phyloP scores from a whole-genome alignment of 306 rosid species.

The Cicer arietinum region DNA sequence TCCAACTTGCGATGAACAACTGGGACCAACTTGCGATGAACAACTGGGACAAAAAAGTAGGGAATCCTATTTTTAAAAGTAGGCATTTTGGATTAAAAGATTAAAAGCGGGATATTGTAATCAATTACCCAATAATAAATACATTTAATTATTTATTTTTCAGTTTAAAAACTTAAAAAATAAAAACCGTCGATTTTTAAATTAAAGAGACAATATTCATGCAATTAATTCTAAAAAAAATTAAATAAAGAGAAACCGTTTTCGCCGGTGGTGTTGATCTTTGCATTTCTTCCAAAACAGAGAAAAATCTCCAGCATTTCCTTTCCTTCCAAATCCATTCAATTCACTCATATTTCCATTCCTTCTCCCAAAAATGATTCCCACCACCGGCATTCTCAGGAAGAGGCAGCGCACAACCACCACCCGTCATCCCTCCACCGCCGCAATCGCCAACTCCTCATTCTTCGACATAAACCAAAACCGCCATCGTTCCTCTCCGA shows the following conservation, averaged over 20 bases:
- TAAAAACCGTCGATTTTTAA: no score
- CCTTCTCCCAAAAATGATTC: constrained; percentile 43
- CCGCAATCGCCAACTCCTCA: constrained; percentile 40
- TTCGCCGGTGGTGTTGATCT: background rate
- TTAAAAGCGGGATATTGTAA: no score
- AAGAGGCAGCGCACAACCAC: constrained; percentile 72
- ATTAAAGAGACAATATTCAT: no score
- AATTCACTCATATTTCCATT: background rate
- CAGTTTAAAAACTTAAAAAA: no score
- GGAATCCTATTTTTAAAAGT: no score
- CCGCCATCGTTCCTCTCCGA: background rate
- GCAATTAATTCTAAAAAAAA: background rate
- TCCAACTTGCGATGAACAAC: no score
- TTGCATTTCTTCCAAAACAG: background rate
- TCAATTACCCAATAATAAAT: no score
- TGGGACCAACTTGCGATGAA: no score
- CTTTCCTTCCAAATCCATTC: background rate
- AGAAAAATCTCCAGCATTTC: background rate
- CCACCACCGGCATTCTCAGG: constrained; percentile 48
- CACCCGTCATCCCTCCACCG: constrained; percentile 50
- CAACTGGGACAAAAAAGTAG: no score
- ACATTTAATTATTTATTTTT: no score
- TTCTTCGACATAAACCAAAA: constrained; percentile 44
- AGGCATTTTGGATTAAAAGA: no score
- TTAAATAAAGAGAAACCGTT: background rate